phyloP scores from a whole-genome alignment of 169 alveolate genomes.

The Condylostoma magnum region DNA sequence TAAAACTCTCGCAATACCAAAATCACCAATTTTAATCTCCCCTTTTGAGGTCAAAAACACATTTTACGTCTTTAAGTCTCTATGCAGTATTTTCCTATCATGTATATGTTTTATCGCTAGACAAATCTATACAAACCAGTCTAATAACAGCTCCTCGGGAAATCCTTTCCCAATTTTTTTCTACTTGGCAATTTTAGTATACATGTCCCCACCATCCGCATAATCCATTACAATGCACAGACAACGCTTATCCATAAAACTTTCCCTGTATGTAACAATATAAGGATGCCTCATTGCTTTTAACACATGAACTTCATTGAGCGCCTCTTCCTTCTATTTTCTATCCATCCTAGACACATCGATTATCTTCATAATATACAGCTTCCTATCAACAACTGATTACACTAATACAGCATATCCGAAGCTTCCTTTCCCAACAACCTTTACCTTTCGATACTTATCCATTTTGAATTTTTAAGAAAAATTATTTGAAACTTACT shows the following conservation, averaged over 20 bases:
- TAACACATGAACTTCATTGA: slow-evolving; percentile 87
- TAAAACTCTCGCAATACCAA: slow-evolving; percentile 86
- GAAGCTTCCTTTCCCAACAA: slow-evolving; percentile 88
- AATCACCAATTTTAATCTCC: slow-evolving; percentile 86
- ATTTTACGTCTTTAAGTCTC: slow-evolving; percentile 88
- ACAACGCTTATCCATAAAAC: slow-evolving; percentile 84
- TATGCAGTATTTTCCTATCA: slow-evolving; percentile 79
- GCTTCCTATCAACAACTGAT: slow-evolving; percentile 50
- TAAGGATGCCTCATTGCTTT: slow-evolving; percentile 90
- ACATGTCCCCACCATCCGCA: slow-evolving; percentile 89
- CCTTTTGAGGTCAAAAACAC: slow-evolving; percentile 68
- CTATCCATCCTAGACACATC: slow-evolving; percentile 73
- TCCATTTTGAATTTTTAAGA: slow-evolving; percentile 60
- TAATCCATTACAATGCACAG: slow-evolving; percentile 88
- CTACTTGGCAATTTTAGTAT: slow-evolving; percentile 54
- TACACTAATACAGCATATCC: slow-evolving; percentile 81
- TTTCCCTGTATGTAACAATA: slow-evolving; percentile 89
- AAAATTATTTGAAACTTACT: background rate
- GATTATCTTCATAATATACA: slow-evolving; percentile 81
- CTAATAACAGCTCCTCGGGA: slow-evolving; percentile 64
- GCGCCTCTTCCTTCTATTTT: slow-evolving; percentile 75
- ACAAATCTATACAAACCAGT: slow-evolving; percentile 80
- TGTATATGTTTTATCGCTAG: slow-evolving; percentile 83
- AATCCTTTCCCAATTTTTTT: slow-evolving; percentile 53
- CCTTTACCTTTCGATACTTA: slow-evolving; percentile 72